Percentiles rank a stretch among this genome's conserved stretches.
phyloP scores from a whole-genome alignment of 306 rosid species.

The Geum urbanum region DNA sequence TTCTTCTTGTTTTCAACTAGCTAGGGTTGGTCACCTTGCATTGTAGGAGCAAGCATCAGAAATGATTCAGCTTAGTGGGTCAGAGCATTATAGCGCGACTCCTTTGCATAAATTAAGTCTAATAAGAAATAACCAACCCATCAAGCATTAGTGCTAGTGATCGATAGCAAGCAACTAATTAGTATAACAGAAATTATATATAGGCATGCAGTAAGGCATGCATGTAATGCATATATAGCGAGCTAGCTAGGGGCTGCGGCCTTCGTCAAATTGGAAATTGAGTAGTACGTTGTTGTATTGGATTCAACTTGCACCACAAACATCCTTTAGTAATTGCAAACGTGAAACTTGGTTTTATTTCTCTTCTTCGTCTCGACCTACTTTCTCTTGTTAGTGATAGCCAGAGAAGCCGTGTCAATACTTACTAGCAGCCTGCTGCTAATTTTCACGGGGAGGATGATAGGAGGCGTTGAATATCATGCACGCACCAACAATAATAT shows the following conservation, averaged over 20 bases:
- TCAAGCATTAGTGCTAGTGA: too few species aligned
- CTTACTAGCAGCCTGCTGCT: background rate
- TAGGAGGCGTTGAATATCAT: background rate
- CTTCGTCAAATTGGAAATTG: slow-evolving; percentile 5
- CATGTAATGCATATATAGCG: too few species aligned
- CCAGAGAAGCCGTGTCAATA: background rate
- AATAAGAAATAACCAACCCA: too few species aligned
- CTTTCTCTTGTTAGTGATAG: background rate
- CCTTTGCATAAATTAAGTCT: too few species aligned
- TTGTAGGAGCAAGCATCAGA: too few species aligned
- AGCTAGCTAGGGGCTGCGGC: background rate
- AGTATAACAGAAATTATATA: too few species aligned
- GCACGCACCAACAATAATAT: background rate
- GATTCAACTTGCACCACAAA: background rate
- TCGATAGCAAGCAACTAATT: too few species aligned
- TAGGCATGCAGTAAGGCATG: too few species aligned
- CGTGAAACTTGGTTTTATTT: background rate
- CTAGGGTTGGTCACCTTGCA: too few species aligned
- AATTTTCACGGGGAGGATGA: slow-evolving; percentile 1
- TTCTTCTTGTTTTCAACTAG: too few species aligned
- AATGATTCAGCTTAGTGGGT: too few species aligned
- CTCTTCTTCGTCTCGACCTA: background rate
- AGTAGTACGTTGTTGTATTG: background rate
- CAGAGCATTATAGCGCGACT: too few species aligned
- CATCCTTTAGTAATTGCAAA: slow-evolving; percentile 4